Base-by-base conservation (phyloP, 768 basidiomycete species). In the Leucocoprinus sp. region DNA sequence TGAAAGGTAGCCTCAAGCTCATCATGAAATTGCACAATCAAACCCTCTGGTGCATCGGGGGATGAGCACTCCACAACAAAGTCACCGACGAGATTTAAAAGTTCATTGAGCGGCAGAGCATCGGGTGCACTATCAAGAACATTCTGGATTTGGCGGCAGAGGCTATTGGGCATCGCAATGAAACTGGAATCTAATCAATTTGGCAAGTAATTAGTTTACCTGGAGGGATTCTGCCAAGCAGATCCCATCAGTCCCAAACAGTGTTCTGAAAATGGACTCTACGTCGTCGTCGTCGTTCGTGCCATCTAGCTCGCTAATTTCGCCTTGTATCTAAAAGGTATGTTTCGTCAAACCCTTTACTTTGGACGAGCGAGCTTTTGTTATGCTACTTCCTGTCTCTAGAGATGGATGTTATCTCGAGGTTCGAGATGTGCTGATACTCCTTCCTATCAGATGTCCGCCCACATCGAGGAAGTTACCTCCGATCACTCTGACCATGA, bases 401-500 rank as follows among this genome's bases (percentile, higher is more conserved):
- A 43, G 34, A 24, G 58, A 49, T 72, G 70, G 70, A 70, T 72
- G 62, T 43, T 35, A 44, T 40, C 31, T 24, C 21, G 45, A 45
- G 24, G 35, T 43, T 38, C 47, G 47, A 43, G 70, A 69, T 70
- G 61, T 50, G 52, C 36, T 56, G 27, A 37, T 33, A 49, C 58
- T 60, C 31, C 31, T 31, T 12, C 54, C 65, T 60, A 15, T 6
- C 46, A 76, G 82, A 87, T 87, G 85, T 82, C 82, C 50, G 82
- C 84, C 43, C 80, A 81, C 57, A 87, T 89, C 57, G 89, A 92
- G 67, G 89, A 92, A 72, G 67, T 90, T 54, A 60, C 62, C 52
- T 89, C 87, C 48, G 87, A 89, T 70, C 82, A 86, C 66, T 84
- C 82, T 53, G 81, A 78, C 55, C 78, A 81, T 52, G 78, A 79